Base-by-base conservation (phyloP, 495 filamentous ascomycete species). In the Acidomyces sp. region DNA sequence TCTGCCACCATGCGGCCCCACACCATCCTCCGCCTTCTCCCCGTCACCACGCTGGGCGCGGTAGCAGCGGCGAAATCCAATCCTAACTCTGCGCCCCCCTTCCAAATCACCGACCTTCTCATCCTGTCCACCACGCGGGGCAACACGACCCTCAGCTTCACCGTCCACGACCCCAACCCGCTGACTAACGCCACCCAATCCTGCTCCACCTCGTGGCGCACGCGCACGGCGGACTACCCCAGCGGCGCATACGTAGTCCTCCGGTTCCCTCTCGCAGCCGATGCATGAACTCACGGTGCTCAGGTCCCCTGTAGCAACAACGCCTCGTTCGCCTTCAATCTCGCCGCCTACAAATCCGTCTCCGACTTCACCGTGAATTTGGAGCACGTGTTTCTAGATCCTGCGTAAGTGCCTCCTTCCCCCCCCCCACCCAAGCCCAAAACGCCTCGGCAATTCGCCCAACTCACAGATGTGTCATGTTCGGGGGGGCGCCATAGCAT, bases 301-400 rank as follows among this genome's bases (percentile, higher is more conserved):
- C 28, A 52, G 37, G 4, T 29, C 13, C 12, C 25, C n/a, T 52
- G n/a, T n/a, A n/a, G 20, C 47, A 53, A 41, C 34, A 46, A 51
- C 46, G 31, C 18, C 44, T 28, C 41, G 13, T 43, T 49, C 27
- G 50, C 35, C 1, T 50, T 45, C 46, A 37, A 49, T 29, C 41
- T 53, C 27, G 30, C 17, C 13, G 11, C 15, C 18, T 53, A 26
- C 37, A 32, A 19, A 7, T 33, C 28, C 21, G 27, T 37, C 15
- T 16, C 15, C 2, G 7, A 21, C 16, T 49, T 49, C 39, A 21
- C 31, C 2, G 25, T 53, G 3, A 27, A 32, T n/a, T 19, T 53
- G 12, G 41, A 50, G 50, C 50, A 53, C 41, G 19, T 9, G 15
- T 53, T 28, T 20, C 20, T 6, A 6, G 46, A 53, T 25, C 32